Conservation (phyloP, 2,329 filamentous ascomycete genomes). For the Apiospora sp. region DNA sequence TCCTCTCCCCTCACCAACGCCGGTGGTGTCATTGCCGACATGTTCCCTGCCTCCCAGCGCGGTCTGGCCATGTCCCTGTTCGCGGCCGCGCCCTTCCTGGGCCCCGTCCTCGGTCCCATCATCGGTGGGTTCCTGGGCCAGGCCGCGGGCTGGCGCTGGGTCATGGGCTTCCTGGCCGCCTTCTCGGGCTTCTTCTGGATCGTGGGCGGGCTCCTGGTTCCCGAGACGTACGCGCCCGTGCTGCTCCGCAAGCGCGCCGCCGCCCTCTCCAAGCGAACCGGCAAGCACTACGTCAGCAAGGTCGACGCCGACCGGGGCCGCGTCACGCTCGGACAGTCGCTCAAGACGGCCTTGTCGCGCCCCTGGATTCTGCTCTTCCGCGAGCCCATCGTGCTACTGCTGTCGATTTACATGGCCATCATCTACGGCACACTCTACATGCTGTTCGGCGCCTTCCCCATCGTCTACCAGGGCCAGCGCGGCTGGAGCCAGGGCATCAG, state of each 20-base stretch:
- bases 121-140: slow-evolving; percentile 70
- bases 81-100: slow-evolving; percentile 69
- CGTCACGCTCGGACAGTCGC: slow-evolving; percentile 52
- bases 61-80: slow-evolving; percentile 68
- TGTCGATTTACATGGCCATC: slow-evolving; percentile 70
- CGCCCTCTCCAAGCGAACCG: slow-evolving; percentile 56
- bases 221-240: slow-evolving; percentile 66
- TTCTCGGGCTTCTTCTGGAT: slow-evolving; percentile 68
- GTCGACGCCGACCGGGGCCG: slow-evolving; percentile 49
- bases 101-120: slow-evolving; percentile 68
- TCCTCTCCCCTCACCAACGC: slow-evolving; percentile 61
- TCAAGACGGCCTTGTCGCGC: slow-evolving; percentile 63
- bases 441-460: slow-evolving; percentile 64
- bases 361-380: slow-evolving; percentile 73
- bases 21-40: slow-evolving; percentile 61
- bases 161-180: slow-evolving; percentile 67
- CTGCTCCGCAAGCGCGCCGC: slow-evolving; percentile 59
- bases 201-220: slow-evolving; percentile 54
- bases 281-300: slow-evolving; percentile 61
- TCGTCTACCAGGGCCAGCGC: slow-evolving; percentile 67
- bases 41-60: slow-evolving; percentile 55
- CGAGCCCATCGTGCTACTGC: slow-evolving; percentile 73
- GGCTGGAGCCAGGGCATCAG: slow-evolving; percentile 65
- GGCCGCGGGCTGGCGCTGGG: slow-evolving; percentile 71
- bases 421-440: slow-evolving; percentile 63